A percentile compares a stretch with the other conserved stretches of the same genome.
Evolutionary conservation across 1,139 yeast species (phyloP).

Genomic region (Eremothecium cymbalariae): DNA sequence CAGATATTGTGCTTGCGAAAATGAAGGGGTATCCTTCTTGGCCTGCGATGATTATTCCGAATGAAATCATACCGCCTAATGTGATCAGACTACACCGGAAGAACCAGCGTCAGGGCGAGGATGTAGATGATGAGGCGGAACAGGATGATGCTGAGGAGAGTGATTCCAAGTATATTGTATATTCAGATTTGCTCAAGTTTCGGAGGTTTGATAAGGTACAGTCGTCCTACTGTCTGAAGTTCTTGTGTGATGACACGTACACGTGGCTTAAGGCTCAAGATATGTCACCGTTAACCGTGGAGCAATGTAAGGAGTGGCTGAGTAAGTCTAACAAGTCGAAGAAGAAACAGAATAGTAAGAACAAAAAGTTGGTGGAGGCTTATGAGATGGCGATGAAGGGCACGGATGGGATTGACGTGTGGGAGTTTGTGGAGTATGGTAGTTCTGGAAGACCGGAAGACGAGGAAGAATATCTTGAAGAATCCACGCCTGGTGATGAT

Average conservation of each 20-base stretch:
- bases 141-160: constrained; percentile 24
- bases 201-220: constrained; percentile 18
- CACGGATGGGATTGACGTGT: constrained; percentile 24
- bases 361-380: constrained; percentile 28
- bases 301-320: constrained; percentile 25
- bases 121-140: constrained; percentile 21
- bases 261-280: constrained; percentile 28
- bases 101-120: constrained; percentile 14
- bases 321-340: constrained; percentile 14
- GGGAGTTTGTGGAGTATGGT: constrained; percentile 32
- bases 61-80: constrained; percentile 46
- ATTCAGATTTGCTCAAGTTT: constrained; percentile 24
- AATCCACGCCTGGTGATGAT: constrained; percentile 8
- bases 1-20: constrained; percentile 54
- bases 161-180: constrained; percentile 22
- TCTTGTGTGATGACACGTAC: constrained; percentile 30
- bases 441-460: constrained; percentile 24
- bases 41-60: constrained; percentile 74
- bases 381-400: constrained; percentile 28
- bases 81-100: constrained; percentile 33
- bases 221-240: constrained; percentile 28
- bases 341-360: constrained; percentile 7
- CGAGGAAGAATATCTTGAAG: constrained; percentile 22
- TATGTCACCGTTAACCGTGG: constrained; percentile 16
- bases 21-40: constrained; percentile 74